Percentiles rank a stretch among this genome's conserved stretches.
Conservation (phyloP, 768 basidiomycete genomes). For the Lentinula edodes region DNA sequence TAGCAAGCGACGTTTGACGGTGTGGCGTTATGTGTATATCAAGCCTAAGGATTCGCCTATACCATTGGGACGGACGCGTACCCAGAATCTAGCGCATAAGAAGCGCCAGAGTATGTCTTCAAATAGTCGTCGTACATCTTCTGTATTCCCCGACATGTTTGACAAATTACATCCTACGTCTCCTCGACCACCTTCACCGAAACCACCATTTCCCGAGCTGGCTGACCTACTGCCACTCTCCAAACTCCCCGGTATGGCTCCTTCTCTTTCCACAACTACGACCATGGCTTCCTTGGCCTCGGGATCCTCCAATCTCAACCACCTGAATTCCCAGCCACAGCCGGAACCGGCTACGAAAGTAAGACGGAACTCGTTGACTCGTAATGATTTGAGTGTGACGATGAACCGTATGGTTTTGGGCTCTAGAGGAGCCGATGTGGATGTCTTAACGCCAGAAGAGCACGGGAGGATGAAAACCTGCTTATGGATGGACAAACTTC, state of each 20-base stretch:
- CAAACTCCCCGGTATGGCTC: slow-evolving; percentile 47
- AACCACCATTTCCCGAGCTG: slow-evolving; percentile 30
- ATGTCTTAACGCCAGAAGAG: slow-evolving; percentile 38
- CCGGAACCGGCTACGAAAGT: slow-evolving; percentile 22
- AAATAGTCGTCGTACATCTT: slow-evolving; percentile 34
- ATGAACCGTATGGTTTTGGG: slow-evolving; percentile 67
- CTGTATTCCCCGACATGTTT: slow-evolving; percentile 28
- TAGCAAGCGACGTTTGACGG: slow-evolving; percentile 45
- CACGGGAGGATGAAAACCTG: slow-evolving; percentile 65
- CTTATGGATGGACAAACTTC: slow-evolving; percentile 67
- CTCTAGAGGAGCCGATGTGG: slow-evolving; percentile 35
- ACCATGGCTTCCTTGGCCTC: slow-evolving; percentile 35
- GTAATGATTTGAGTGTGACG: slow-evolving; percentile 53
- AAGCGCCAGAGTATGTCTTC: slow-evolving; percentile 36
- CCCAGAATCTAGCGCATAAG: slow-evolving; percentile 19
- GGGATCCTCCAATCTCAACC: slow-evolving; percentile 10
- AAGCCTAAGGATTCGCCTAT: slow-evolving; percentile 52
- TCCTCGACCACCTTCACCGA: slow-evolving; percentile 31
- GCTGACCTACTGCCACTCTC: slow-evolving; percentile 39
- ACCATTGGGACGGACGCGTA: slow-evolving; percentile 24
- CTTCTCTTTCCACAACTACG: slow-evolving; percentile 45
- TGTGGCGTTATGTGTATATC: slow-evolving; percentile 72
- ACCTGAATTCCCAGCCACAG: background rate
- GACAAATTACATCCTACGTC: slow-evolving; percentile 28
- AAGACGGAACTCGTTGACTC: slow-evolving; percentile 39